Conservation (phyloP, 805 yeast genomes). For the Cyberlindnera maritima region DNA sequence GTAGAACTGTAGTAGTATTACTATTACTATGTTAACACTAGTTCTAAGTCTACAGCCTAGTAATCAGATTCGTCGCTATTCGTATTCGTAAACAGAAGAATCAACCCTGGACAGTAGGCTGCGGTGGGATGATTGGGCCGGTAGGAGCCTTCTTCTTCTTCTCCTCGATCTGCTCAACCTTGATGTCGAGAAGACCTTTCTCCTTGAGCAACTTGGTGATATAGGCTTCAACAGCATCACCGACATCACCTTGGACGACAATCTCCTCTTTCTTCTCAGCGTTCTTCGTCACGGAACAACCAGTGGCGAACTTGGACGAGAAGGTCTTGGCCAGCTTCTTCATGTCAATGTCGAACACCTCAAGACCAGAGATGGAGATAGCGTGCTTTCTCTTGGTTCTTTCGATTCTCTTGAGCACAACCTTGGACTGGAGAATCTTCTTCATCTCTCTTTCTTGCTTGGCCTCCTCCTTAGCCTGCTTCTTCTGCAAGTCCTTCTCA, state of each 20-base stretch:
- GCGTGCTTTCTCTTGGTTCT: conserved; percentile 87
- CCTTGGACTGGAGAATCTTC: conserved; percentile 76
- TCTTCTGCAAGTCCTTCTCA: conserved; percentile 76
- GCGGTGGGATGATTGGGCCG: conserved; percentile 12
- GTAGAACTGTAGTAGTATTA: too few relatives aligned
- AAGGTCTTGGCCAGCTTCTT: conserved; percentile 89
- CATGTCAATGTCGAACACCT: conserved; percentile 83
- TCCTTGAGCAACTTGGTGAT: conserved; percentile 69
- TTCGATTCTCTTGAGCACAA: conserved; percentile 80
- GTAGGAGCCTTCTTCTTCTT: conserved; percentile 56
- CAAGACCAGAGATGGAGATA: conserved; percentile 82
- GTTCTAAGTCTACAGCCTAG: not conserved
- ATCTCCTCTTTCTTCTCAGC: conserved; percentile 92
- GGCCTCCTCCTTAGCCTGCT: conserved; percentile 82
- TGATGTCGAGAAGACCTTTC: conserved; percentile 78
- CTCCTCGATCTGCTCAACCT: conserved; percentile 86
- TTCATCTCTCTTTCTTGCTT: conserved; percentile 82
- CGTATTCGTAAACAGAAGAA: not conserved
- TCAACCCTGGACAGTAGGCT: conserved; percentile 1
- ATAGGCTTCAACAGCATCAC: conserved; percentile 83
- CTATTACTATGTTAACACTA: too few relatives aligned
- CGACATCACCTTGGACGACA: conserved; percentile 91
- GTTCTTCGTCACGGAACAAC: conserved; percentile 86
- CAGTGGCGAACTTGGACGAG: conserved; percentile 93
- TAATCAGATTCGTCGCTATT: too few relatives aligned